Evolutionary conservation across 352 stramenopile species (phyloP).

Genomic region (Globisporangium barbulae): DNA sequence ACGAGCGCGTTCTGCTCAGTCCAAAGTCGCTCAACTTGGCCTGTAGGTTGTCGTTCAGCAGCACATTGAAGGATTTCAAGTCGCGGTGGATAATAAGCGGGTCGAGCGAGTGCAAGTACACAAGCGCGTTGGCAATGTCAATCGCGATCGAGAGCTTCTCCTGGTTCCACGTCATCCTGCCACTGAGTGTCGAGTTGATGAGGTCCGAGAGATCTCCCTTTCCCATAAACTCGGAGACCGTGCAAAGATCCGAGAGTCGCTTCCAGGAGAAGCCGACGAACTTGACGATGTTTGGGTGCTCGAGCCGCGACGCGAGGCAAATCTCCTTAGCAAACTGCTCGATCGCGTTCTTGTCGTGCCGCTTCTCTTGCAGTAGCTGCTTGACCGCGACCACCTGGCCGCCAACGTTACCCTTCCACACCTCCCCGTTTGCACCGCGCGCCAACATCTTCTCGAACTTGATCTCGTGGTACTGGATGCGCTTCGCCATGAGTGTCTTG

Average conservation of each 20-base stretch:
- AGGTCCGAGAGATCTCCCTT: conserved; percentile 29
- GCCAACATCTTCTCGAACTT: conserved; percentile 19
- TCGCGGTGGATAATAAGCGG: conserved; percentile 13
- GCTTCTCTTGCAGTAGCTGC: conserved; percentile 25
- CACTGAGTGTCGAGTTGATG: conserved; percentile 26
- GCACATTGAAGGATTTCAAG: conserved; percentile 24
- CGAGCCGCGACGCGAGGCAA: conserved; percentile 24
- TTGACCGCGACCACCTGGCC: conserved; percentile 31
- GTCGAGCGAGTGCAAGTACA: conserved; percentile 10
- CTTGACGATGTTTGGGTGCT: conserved; percentile 14
- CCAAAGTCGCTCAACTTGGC: conserved; percentile 76
- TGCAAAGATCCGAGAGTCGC: conserved; percentile 28
- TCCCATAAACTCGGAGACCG: conserved; percentile 32
- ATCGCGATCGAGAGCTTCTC: conserved; percentile 36
- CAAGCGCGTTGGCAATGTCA: conserved; percentile 27
- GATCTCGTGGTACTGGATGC: conserved; percentile 19
- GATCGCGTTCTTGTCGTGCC: conserved; percentile 19
- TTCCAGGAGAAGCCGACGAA: conserved; percentile 36
- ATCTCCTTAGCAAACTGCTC: conserved; percentile 33
- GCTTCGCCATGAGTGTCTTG: conserved; percentile 20
- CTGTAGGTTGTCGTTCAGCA: conserved; percentile 41
- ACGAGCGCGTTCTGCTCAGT: conserved; percentile 24
- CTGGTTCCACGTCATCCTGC: conserved; percentile 16
- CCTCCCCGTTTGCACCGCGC: conserved; percentile 27
- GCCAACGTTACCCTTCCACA: conserved; percentile 25